Percentiles rank a stretch among this genome's conserved stretches.
phyloP scores from a whole-genome alignment of 176 grass and related monocot species.

The Musa troglodytarum region DNA sequence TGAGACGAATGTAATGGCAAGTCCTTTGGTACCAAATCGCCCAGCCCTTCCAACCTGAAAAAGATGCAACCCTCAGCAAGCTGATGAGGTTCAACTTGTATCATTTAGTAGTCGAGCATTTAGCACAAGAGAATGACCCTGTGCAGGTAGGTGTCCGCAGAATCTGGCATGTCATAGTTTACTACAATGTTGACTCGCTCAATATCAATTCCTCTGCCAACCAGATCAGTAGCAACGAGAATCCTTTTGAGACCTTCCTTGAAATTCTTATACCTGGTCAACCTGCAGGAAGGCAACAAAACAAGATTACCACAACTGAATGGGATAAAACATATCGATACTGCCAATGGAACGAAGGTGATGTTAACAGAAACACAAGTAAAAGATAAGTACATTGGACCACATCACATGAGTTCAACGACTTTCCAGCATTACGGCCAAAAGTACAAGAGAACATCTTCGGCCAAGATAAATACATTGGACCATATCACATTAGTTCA shows the following conservation, averaged over 20 bases:
- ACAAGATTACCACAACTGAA: not conserved
- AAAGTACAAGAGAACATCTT: too few species aligned
- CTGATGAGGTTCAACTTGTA: not conserved
- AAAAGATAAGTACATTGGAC: too few species aligned
- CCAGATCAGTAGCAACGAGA: slow-evolving; percentile 90
- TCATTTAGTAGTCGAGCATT: not conserved
- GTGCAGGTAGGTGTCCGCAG: slow-evolving; percentile 93
- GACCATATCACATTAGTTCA: too few species aligned
- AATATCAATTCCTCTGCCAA: slow-evolving; percentile 95
- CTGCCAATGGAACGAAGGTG: too few species aligned
- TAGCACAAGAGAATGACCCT: slow-evolving; percentile 37
- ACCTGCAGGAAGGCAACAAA: slow-evolving; percentile 24
- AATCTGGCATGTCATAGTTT: slow-evolving; percentile 98
- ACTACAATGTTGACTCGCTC: slow-evolving; percentile 98
- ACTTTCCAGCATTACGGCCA: too few species aligned
- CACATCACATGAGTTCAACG: too few species aligned
- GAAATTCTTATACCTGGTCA: slow-evolving; percentile 88
- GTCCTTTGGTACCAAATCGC: slow-evolving; percentile 89
- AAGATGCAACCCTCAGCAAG: not conserved
- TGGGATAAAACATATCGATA: too few species aligned
- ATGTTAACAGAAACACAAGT: too few species aligned
- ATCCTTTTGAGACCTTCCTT: slow-evolving; percentile 99
- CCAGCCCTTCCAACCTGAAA: slow-evolving; percentile 79
- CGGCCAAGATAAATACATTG: too few species aligned
- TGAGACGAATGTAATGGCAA: slow-evolving; percentile 96